These are phyloP conservation scores for Sistotremastrum niveocremeum DNA, from an alignment of 768 basidiomycete genomes.

Conservation along the genomic window DNA sequence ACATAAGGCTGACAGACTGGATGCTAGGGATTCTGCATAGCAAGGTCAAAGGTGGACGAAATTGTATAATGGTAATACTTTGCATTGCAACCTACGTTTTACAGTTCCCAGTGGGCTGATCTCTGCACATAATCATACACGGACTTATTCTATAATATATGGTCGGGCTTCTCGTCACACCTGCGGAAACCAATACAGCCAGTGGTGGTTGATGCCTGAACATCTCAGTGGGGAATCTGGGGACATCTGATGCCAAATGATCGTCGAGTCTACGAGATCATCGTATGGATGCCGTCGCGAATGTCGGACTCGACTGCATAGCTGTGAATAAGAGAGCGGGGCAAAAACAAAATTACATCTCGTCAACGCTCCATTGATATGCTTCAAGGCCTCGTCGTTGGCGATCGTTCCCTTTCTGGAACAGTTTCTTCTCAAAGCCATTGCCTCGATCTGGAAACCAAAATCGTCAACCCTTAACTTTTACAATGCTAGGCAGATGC, in stretches of 20 bases:
- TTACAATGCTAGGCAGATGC: background rate
- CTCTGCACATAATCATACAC: too few relatives aligned
- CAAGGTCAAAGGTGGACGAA: conserved; percentile 42
- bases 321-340: background rate
- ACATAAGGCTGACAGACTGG: background rate
- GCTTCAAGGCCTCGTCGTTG: conserved; percentile 59
- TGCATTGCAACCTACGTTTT: background rate
- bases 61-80: conserved; percentile 16
- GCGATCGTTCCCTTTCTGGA: conserved; percentile 69
- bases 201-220: too few relatives aligned
- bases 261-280: too few relatives aligned
- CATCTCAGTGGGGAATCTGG: too few relatives aligned
- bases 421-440: conserved; percentile 88
- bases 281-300: too few relatives aligned
- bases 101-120: too few relatives aligned
- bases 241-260: too few relatives aligned
- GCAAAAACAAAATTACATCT: conserved; percentile 48
- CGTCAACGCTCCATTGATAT: conserved; percentile 81
- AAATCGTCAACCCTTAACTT: background rate
- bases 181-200: too few relatives aligned
- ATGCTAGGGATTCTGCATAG: conserved; percentile 38
- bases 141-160: too few relatives aligned
- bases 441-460: conserved; percentile 61
- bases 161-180: too few relatives aligned
- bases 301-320: background rate